Conservation (phyloP, 345 rosid genomes). For the Euclidium syriacum region DNA sequence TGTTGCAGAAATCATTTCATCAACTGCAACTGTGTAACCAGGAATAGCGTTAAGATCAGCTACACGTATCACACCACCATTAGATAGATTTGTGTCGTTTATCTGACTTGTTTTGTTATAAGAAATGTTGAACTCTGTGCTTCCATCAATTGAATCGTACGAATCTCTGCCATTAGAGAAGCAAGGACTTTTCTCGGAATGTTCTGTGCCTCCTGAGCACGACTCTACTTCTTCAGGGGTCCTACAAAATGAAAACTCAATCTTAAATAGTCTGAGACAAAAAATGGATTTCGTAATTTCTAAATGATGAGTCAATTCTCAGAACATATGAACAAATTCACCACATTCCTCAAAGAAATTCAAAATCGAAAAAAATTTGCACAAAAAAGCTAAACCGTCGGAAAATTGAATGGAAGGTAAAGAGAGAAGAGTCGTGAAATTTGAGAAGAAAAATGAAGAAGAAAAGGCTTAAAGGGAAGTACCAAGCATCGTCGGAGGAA, state of each 20-base stretch:
- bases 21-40: slow-evolving; percentile 52
- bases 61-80: slow-evolving; percentile 51
- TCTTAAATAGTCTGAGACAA: neutral
- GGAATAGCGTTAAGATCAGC: slow-evolving; percentile 43
- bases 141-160: slow-evolving; percentile 48
- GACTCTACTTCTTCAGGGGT: slow-evolving; percentile 63
- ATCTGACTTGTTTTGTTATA: slow-evolving; percentile 54
- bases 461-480: slow-evolving; percentile 6
- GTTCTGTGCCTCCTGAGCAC: slow-evolving; percentile 54
- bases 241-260: slow-evolving; percentile 40
- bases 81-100: slow-evolving; percentile 30
- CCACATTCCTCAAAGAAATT: neutral
- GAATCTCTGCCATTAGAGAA: slow-evolving; percentile 57
- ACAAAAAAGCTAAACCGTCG: neutral
- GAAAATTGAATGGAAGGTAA: neutral
- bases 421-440: neutral
- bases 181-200: slow-evolving; percentile 45
- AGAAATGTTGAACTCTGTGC: slow-evolving; percentile 61
- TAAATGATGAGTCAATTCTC: neutral
- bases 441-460: neutral
- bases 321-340: neutral
- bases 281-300: neutral
- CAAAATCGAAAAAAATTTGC: neutral
- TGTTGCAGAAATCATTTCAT: slow-evolving; percentile 29
- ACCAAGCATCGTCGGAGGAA: slow-evolving; percentile 89